These are phyloP conservation scores for Strobilomyces confusus DNA, from an alignment of 768 basidiomycete genomes.

Conservation along the genomic window DNA sequence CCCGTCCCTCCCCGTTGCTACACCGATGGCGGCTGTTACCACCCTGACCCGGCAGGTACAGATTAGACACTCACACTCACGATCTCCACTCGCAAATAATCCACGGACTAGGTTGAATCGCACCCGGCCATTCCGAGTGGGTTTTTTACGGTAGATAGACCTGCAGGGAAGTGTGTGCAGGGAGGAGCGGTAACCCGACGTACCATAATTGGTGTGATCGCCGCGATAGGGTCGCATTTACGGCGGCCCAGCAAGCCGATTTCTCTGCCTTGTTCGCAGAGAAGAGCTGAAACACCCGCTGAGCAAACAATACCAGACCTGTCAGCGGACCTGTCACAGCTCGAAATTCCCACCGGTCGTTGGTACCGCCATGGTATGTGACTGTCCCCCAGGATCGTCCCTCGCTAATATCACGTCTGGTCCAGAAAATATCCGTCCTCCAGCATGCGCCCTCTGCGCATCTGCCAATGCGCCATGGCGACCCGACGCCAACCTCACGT, in stretches of 20 bases:
- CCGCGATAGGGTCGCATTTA: neutral
- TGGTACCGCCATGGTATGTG: no score
- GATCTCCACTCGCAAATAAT: neutral
- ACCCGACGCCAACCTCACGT: slow-evolving; percentile 82
- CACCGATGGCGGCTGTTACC: slow-evolving; percentile 17
- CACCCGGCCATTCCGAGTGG: neutral
- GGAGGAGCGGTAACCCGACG: neutral
- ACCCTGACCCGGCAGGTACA: slow-evolving; percentile 5
- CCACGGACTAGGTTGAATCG: neutral
- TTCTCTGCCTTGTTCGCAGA: neutral
- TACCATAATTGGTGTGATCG: neutral
- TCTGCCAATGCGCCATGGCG: slow-evolving; percentile 70
- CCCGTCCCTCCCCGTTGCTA: slow-evolving; percentile 15
- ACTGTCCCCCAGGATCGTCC: neutral
- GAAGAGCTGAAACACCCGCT: neutral
- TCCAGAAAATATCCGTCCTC: slow-evolving; percentile 80
- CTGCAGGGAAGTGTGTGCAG: neutral
- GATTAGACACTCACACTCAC: neutral
- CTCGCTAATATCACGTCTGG: slow-evolving; percentile 3
- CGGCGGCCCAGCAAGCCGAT: neutral
- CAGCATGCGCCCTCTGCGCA: slow-evolving; percentile 78
- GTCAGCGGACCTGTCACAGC: no score
- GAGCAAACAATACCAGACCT: neutral
- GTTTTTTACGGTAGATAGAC: neutral
- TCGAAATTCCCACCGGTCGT: no score